A percentile compares a stretch with the other conserved stretches of the same genome.
These are phyloP conservation scores for Bipolaris sorokiniana DNA, from an alignment of 2,329 filamentous ascomycete species.

Conservation along the genomic window DNA sequence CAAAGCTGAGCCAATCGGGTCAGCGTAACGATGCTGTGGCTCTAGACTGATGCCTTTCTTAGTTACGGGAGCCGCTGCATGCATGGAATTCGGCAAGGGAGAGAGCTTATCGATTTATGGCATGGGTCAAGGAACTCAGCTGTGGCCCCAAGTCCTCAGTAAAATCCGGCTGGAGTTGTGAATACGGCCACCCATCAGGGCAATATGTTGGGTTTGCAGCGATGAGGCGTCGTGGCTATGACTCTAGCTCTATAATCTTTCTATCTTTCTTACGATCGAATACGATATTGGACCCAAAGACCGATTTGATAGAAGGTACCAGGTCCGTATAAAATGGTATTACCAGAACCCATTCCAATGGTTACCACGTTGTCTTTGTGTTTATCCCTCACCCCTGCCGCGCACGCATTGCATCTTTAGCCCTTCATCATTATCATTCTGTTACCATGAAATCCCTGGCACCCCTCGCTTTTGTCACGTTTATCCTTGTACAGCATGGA, in stretches of 20 bases:
- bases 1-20: background rate
- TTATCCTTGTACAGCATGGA: background rate
- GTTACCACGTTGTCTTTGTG: background rate
- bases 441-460: slow-evolving; percentile 1
- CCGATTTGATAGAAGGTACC: background rate
- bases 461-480: background rate
- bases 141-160: background rate
- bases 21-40: background rate
- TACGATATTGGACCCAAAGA: background rate
- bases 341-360: background rate
- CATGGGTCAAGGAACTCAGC: background rate
- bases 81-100: background rate
- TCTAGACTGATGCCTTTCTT: background rate
- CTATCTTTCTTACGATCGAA: background rate
- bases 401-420: too few relatives aligned
- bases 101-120: background rate
- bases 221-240: slow-evolving; percentile 2
- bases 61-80: background rate
- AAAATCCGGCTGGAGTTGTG: background rate
- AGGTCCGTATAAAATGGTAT: background rate
- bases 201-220: background rate
- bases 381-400: background rate
- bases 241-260: background rate
- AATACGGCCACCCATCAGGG: background rate
- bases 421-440: background rate